Base-by-base conservation (phyloP, 805 yeast genomes). In the Vanderwaltozyma verrucispora region DNA sequence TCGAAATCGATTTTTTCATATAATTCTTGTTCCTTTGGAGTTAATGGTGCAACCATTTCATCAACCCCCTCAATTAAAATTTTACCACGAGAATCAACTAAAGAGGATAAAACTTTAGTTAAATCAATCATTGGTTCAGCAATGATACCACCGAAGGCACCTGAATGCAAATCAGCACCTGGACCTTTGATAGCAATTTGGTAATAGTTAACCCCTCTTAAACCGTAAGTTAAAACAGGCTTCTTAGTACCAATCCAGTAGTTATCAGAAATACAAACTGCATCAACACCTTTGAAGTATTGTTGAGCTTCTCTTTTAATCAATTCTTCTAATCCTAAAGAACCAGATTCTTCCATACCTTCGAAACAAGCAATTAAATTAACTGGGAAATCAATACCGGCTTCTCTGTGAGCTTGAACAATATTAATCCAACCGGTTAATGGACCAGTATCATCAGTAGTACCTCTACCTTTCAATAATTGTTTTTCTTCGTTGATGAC, bases 331-430 rank as follows among this genome's bases (percentile, higher is more conserved):
- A 92, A 72, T 26, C 97, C 97, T 35, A 85, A 63, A 25, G 96
- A 86, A 18, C 99, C 99, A 46, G 88, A 78, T 66, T 92, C 99
- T 66, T 92, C 99, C 99, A 92, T 92, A 44, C 98, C 97, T 66
- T 92, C 99, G 54, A 92, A 92, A 63, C 96, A 86, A 59, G 83
- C 80, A 35, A 87, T 74, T 51, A 92, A 64, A 66, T 92, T 92
- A 45, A 92, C 96, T 15, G 99, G 99, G 41, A 92, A 71, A 46
- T 88, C 96, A 54, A 84, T 55, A 16, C 85, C 87, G 40, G 85
- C 72, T 49, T 77, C 82, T 40, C 72, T 77, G 65, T 92, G 96
- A 13, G 98, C 96, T 65, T 88, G 82, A 30, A 92, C 70, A 29
- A 79, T 80, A 59, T 92, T 89, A 59, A 92, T 72, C 99, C 99